Base-by-base conservation (phyloP, 1,284 basidiomycete species). In the Cutaneotrichosporon daszewskae region DNA sequence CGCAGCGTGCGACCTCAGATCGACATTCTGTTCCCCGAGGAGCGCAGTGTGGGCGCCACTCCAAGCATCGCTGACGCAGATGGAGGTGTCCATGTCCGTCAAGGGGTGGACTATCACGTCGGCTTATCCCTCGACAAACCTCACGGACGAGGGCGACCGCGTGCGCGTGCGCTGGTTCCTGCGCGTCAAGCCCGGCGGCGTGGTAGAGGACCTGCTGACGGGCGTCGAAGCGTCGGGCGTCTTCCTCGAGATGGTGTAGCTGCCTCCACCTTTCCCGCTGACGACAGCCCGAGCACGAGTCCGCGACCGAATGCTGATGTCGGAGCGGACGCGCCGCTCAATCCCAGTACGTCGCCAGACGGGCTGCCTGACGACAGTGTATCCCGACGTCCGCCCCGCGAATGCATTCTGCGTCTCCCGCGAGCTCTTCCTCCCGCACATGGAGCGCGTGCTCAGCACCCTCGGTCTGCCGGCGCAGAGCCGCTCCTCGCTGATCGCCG, bases 51-150 rank as follows among this genome's bases (percentile, higher is more conserved):
- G 43, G 41, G 64, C 54, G 2, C 7, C 4, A 8, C 8, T 25
- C 18, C 9, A 13, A 1, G 23, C 13, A 5, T 1, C 6, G 18
- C 39, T 46, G 9, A 45, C 37, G 0, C 16, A 69, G 66, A 48
- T 69, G 27, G 66, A 69, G 42, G 59, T 69, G 1, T 57, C 54
- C 11, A 41, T 64, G 10, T 59, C 57, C 0, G 44, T 69, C 13
- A 50, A 56, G 19, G 65, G 64, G 37, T 69, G 67, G 67, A 50
- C 51, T n/a, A 53, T 67, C n/a, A 53, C 62, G 3, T 37, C 58
- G 5, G 58, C 62, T 1, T 69, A 69, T 37, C 67, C 67, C 2
- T 49, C 52, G 45, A 66, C 64, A 2, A 49, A 45, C 2, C 49
- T 65, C 5, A 31, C 54, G 11, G 53, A 57, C 13, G 58, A 64